Evolutionary conservation across 768 basidiomycete genomes (phyloP), one percentile per base, ranked within the genome.

Genomic region (Mycena galericulata): DNA sequence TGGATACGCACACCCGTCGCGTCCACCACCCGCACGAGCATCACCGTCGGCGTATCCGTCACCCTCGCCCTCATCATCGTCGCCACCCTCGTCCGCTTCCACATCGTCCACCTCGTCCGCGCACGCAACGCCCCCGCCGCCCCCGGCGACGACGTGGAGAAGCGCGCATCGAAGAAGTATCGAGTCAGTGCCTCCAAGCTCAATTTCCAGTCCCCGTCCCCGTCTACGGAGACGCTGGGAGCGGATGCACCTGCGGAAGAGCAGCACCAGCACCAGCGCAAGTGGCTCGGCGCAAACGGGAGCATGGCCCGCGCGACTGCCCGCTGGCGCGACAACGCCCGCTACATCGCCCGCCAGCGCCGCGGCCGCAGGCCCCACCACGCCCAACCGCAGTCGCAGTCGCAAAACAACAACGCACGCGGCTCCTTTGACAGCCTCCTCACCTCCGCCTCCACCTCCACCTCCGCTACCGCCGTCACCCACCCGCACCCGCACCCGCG

Each of bases 321-420:
- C 10, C 85, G 90, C 47, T 94, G 92, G 92, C 88, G 83, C 69
- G 87, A 86, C 3, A 89, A 89, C 58, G 84, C 87, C 12, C 87
- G 88, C 29, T 83, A 87, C 63, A 80, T 87, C n/a, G 87, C 88
- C 10, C 86, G 91, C 40, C 87, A 88, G 54, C 83, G 92, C 62
- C 79, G 86, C 65, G 84, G 85, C 36, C 84, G 80, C 65, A 83
- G 84, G 10, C 17, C 64, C 70, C n/a, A 73, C 62, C 65, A 27
- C 72, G 72, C 36, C 64, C 76, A 38, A 36, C 72, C 71, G 46
- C 84, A 83, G 27, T 75, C 78, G 7, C 56, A 63, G 1, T 67
- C 74, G 9, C 26, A 70, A 8, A 69, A 24, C 62, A 70, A 64
- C 57, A 27, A 43, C 51, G 24, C 26, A 34, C 3, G 47, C n/a